Evolutionary conservation across 768 basidiomycete genomes (phyloP), one percentile per base, ranked within the genome.

Genomic region (Kwoniella bestiolae): DNA sequence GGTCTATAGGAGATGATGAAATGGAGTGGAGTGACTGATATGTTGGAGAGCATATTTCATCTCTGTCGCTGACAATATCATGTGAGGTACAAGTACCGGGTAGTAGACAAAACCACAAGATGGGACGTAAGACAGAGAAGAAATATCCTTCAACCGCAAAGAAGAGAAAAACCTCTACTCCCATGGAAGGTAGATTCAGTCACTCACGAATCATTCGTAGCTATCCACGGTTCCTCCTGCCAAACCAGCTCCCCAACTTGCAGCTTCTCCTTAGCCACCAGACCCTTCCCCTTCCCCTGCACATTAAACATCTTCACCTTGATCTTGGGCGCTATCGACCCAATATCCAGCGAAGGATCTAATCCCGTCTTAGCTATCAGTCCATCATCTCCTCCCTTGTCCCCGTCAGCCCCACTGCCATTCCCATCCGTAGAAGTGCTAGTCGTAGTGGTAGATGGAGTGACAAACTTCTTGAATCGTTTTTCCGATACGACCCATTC

Each of bases 401-500:
- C 32, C 25, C 46, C 18, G 18, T n/a, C 58, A 25, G 32, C 14
- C 23, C 34, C 59, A 23, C 38, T 51, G n/a, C 9, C 41, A 21
- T 41, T 35, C 31, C 52, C 49, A 47, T 77, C 70, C 63, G 69
- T 67, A n/a, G 23, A 9, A 59, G 58, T 29, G 28, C 62, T 46
- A 21, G 83, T 76, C 0, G 86, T 87, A 64, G 86, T 85, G 21
- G 75, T 82, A 68, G 90, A 88, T 11, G 46, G 23, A 25, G 55
- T 28, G 5, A 56, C 18, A 26, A 47, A 63, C 79, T 90, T 92
- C 51, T 88, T 83, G 3, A 89, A 85, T 25, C 92, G 86, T 74
- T 92, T 93, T 80, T 94, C 92, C 77, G 90, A 91, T 68, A 93
- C 90, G 0, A 85, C 79, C 91, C 91, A 94, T 25, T 85, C 83